phyloP scores from a whole-genome alignment of 1,284 basidiomycete genomes.

The Puccinia polysora region DNA sequence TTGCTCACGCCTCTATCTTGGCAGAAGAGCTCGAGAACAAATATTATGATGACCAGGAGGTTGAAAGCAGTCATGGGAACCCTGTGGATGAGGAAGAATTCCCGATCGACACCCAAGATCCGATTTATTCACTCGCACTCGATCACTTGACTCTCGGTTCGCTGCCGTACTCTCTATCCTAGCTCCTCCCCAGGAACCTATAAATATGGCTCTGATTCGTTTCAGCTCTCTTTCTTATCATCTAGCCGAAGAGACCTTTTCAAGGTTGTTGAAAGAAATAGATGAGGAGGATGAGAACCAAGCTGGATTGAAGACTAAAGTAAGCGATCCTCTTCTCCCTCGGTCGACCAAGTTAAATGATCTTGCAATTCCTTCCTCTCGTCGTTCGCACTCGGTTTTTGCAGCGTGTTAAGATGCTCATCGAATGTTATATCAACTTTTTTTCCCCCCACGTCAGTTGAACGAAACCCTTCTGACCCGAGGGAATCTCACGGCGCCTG shows the following conservation, averaged over 20 bases:
- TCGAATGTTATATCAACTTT: neutral
- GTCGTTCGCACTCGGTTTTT: no score
- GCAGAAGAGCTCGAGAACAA: constrained; percentile 13
- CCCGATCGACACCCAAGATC: constrained; percentile 15
- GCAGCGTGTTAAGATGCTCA: neutral
- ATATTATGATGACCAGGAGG: constrained; percentile 8
- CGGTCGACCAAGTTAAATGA: neutral
- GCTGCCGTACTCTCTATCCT: neutral
- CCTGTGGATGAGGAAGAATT: constrained; percentile 5
- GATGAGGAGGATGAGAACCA: constrained; percentile 5
- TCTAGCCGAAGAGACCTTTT: constrained; percentile 11
- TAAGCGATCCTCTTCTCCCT: neutral
- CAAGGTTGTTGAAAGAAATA: neutral
- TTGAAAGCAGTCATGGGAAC: neutral
- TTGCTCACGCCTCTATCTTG: constrained; percentile 14
- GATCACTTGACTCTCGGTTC: constrained; percentile 8
- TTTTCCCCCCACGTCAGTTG: neutral
- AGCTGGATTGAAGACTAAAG: constrained; percentile 8
- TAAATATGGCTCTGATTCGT: neutral
- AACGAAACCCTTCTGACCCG: constrained; percentile 20
- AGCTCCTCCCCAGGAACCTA: neutral
- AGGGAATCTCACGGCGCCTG: constrained; percentile 12
- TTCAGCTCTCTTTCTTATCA: neutral
- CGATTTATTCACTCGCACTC: constrained; percentile 1
- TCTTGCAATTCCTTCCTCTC: neutral